phyloP scores from a whole-genome alignment of 83 land plant species.

The Thuja plicata region DNA sequence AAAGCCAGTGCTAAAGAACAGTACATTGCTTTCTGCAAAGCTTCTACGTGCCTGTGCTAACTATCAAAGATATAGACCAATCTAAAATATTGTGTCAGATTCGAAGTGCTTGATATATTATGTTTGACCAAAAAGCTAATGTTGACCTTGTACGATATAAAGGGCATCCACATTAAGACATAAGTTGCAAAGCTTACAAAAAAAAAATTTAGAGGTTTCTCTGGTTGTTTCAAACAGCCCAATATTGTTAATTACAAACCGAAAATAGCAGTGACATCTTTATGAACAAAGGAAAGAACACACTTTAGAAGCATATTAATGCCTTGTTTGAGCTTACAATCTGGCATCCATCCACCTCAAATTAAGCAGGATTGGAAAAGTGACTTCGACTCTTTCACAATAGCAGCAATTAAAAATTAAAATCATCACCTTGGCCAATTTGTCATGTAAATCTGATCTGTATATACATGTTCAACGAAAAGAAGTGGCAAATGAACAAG shows the following conservation, averaged over 20 bases:
- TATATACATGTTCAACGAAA: not conserved
- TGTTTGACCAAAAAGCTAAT: not conserved
- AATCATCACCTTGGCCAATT: not conserved
- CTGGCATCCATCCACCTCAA: conserved; percentile 2
- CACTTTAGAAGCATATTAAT: not conserved
- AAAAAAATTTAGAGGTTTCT: not conserved
- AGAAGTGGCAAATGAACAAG: not conserved
- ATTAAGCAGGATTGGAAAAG: not conserved
- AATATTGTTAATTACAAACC: not conserved
- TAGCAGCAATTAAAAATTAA: not conserved
- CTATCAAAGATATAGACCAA: not conserved
- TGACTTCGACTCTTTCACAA: not conserved
- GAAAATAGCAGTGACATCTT: not conserved
- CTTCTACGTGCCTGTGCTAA: not conserved
- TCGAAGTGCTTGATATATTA: not conserved
- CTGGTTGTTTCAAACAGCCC: not conserved
- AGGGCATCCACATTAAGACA: not conserved
- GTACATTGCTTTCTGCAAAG: not conserved
- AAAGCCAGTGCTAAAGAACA: not conserved
- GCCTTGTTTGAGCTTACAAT: not conserved
- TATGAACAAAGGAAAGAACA: not conserved
- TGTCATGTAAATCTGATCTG: not conserved
- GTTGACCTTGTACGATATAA: not conserved
- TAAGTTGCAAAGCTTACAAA: not conserved
- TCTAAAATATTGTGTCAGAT: not conserved